Conservation (phyloP, 768 basidiomycete genomes). For the Sporobolomyces pararoseus region DNA sequence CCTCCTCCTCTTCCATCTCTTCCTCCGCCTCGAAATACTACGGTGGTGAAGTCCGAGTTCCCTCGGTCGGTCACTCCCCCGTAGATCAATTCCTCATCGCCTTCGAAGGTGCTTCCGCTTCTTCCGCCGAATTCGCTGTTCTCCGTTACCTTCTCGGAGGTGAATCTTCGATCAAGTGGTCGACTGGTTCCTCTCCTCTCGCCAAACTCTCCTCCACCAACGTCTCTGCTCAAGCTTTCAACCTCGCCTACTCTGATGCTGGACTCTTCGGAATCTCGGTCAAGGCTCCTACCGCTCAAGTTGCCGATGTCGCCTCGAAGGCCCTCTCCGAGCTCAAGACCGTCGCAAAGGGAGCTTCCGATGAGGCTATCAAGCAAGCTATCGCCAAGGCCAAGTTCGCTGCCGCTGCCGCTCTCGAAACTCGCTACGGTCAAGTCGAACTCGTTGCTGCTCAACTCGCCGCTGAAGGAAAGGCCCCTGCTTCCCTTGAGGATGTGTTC, state of each 20-base stretch:
- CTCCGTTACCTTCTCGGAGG: slow-evolving; percentile 78
- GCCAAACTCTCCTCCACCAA: slow-evolving; percentile 60
- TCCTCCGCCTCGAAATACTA: slow-evolving; percentile 59
- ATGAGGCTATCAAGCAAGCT: slow-evolving; percentile 73
- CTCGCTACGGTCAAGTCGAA: slow-evolving; percentile 62
- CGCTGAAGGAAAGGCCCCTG: slow-evolving; percentile 47
- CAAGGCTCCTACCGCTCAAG: slow-evolving; percentile 62
- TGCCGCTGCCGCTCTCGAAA: slow-evolving; percentile 67
- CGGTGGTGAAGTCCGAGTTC: slow-evolving; percentile 82
- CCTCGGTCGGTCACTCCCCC: slow-evolving; percentile 53
- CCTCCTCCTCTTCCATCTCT: slow-evolving; percentile 48
- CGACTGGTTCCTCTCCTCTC: slow-evolving; percentile 66
- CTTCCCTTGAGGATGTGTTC: slow-evolving; percentile 61
- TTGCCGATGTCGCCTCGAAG: slow-evolving; percentile 66
- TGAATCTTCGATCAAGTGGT: slow-evolving; percentile 80
- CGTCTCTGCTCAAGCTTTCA: slow-evolving; percentile 66
- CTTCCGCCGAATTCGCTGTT: slow-evolving; percentile 68
- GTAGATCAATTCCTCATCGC: slow-evolving; percentile 72
- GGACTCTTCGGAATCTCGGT: slow-evolving; percentile 77
- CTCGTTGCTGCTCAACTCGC: slow-evolving; percentile 64
- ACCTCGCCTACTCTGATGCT: slow-evolving; percentile 88
- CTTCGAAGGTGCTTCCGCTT: slow-evolving; percentile 73
- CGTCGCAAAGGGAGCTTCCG: slow-evolving; percentile 53
- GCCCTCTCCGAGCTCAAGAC: slow-evolving; percentile 66
- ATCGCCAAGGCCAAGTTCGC: slow-evolving; percentile 83